Evolutionary conservation across 331 rosid genomes (phyloP), one percentile per base, ranked within the genome.

Genomic region (Stylosanthes scabra): DNA sequence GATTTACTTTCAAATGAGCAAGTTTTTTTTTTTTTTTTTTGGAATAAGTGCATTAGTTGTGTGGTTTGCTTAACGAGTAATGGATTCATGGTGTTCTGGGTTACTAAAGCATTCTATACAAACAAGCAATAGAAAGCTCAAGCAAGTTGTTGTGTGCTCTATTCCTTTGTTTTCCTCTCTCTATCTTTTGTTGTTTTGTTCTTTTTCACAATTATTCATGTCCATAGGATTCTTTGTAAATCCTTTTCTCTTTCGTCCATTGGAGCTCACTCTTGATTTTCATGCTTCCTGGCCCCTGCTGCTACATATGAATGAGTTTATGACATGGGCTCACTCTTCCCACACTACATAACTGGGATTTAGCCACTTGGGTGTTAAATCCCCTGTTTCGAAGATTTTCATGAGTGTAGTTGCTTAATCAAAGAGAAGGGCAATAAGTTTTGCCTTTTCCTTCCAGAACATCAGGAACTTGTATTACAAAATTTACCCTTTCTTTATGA

Each of bases 1-100:
- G 90, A 75, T 70, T 46, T 71, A 56, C 63, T 73, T 78, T 66
- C 79, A 46, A 74, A 47, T 67, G 14, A 61, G 25, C 25, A 20
- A 20, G 25, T 20, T 20, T 20, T 71, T 74, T 80, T 63, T 49
- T 14, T 20, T 20, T 20, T 20, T 20, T 20, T 20, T 20, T 20
- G 25, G 25, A 11, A 28, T 65, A 34, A 15, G 76, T 46, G 13
- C 3, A 3, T 11, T 47, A 65, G 45, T 34, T 34, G 0, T 59
- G 49, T 28, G 62, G 66, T 40, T 31, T 47, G 46, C 54, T 78
- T 51, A 49, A 52, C 47, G 56, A 68, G 50, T 11, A 54, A 45
- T 57, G 59, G 44, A 34, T 28, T 28, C 70, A 9, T 57, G 42
- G 50, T 54, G 55, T 42, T 68, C 49, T 77, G 31, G 28, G 42